Evolutionary conservation across 1,284 basidiomycete genomes (phyloP), one percentile per base, ranked within the genome.

Genomic region (Cryptococcus sp.): DNA sequence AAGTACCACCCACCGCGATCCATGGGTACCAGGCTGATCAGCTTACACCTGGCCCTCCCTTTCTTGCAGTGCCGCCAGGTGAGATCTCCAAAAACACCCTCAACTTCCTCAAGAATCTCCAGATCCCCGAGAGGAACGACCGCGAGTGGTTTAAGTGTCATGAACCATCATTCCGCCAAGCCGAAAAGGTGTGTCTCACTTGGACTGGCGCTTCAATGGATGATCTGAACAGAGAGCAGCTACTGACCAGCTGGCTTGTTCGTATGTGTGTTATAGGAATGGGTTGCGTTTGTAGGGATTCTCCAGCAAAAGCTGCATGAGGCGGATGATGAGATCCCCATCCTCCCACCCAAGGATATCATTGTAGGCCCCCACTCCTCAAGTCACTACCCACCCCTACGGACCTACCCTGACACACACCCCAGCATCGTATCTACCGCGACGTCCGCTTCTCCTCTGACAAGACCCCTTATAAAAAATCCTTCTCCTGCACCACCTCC

Each of bases 21-120:
- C n/a, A n/a, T n/a, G n/a, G 2, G 48, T 50, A 16, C 15, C 16
- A 46, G 45, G 3, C 48, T 50, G 49, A 12, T 38, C n/a, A 38
- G 35, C 18, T 37, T 37, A 33, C 9, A 21, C 11, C 18, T 35
- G 16, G 16, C 13, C 33, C 35, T 50, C 39, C 37, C 24, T 13
- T n/a, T 37, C 52, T 5, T 55, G 5, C 65, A 90, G 92, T 91
- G 0, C 87, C 91, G 0, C 82, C 88, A 6, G 92, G 92, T 2
- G 85, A 86, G 69, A 85, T 96, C 69, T 94, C 91, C 1, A 80
- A 84, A 63, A 92, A 94, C 66, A 89, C 88, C 1, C 73, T 96
- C 35, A 78, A 88, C 66, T 95, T 95, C 70, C 76, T 95, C 57
- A 75, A 69, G 6, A 80, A 87, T 46, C 78, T 96, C 46, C 81